Conservation (phyloP, 2,329 filamentous ascomycete genomes). For the Zelopaecilomyces penicillatus region DNA sequence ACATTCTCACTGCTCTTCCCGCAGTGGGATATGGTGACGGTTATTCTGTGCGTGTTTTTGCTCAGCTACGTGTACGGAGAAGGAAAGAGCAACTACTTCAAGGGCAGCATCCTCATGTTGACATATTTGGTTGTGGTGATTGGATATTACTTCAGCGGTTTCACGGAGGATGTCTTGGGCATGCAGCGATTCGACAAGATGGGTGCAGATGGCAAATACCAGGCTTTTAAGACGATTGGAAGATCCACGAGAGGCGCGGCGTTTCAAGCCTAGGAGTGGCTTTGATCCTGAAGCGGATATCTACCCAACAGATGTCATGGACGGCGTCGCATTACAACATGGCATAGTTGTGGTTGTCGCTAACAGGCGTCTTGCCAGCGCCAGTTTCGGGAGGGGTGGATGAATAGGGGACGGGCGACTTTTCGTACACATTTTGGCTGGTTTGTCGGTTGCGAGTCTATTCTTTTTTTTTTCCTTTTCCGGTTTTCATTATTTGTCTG, state of each 20-base stretch:
- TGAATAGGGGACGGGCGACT: too few relatives aligned
- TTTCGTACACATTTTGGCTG: too few relatives aligned
- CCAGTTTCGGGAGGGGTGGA: too few relatives aligned
- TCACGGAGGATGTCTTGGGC: conserved; percentile 35
- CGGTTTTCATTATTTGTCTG: too few relatives aligned
- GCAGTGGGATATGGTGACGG: conserved; percentile 98
- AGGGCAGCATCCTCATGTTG: conserved; percentile 87
- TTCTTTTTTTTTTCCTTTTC: too few relatives aligned
- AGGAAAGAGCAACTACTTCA: conserved; percentile 99
- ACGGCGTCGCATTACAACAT: too few relatives aligned
- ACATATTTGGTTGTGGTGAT: conserved; percentile 88
- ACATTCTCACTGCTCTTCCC: conserved; percentile 89
- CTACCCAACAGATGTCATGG: too few relatives aligned
- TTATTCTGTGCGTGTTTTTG: conserved; percentile 91
- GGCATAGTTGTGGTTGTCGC: too few relatives aligned
- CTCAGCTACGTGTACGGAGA: conserved; percentile 97
- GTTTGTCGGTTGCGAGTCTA: too few relatives aligned
- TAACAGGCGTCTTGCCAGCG: too few relatives aligned
- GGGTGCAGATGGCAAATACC: conserved; percentile 40
- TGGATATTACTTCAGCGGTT: conserved; percentile 80
- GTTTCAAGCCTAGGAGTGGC: conserved; percentile 12
- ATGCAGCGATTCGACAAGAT: conserved; percentile 46
- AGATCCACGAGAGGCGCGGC: conserved; percentile 28
- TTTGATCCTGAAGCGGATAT: neutral
- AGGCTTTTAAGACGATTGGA: conserved; percentile 47